phyloP scores from a whole-genome alignment of 2,329 filamentous ascomycete species.

The Bipolaris zeicola region DNA sequence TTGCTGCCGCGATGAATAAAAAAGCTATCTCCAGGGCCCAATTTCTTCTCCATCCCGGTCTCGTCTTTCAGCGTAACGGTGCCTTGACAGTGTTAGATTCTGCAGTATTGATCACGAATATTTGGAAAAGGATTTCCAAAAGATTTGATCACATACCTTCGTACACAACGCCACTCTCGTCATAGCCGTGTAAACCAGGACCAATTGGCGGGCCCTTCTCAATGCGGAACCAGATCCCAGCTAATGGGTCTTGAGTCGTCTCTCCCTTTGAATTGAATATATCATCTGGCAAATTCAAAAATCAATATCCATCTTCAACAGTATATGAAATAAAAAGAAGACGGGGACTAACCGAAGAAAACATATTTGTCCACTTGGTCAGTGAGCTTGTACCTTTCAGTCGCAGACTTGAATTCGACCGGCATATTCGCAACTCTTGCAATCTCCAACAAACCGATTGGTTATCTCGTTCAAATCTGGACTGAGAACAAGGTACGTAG shows the following conservation, averaged over 20 bases:
- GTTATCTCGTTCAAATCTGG: background rate
- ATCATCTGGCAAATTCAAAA: background rate
- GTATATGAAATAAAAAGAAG: background rate
- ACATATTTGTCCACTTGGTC: background rate
- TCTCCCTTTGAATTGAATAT: background rate
- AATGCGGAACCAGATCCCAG: background rate
- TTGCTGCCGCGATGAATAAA: slow-evolving; percentile 1
- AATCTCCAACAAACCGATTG: background rate
- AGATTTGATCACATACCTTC: background rate
- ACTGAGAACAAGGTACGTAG: background rate
- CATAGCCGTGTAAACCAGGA: background rate
- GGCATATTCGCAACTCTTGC: background rate
- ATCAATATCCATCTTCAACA: background rate
- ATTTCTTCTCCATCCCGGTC: background rate
- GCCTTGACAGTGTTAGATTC: background rate
- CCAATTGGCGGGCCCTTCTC: background rate
- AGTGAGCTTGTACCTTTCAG: background rate
- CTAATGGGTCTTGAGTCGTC: background rate
- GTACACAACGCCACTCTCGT: background rate
- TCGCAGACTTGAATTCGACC: background rate
- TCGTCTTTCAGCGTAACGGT: background rate
- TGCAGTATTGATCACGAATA: background rate
- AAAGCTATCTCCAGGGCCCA: background rate
- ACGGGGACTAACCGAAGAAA: background rate
- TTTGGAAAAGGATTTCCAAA: background rate